These are phyloP conservation scores for Starmerella scarabaei DNA, from an alignment of 805 yeast genomes.

Conservation along the genomic window DNA sequence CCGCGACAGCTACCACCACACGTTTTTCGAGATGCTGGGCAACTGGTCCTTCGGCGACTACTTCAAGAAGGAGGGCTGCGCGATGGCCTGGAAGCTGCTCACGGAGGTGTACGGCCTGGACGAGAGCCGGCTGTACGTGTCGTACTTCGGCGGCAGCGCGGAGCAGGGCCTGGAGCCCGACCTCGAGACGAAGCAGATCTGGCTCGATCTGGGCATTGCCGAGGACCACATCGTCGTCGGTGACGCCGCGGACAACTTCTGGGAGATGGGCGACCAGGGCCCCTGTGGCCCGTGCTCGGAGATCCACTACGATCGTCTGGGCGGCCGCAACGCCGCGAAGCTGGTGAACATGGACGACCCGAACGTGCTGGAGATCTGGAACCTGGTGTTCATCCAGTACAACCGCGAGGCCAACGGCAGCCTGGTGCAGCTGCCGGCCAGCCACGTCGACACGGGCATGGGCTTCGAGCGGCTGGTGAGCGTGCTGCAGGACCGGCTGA, in stretches of 20 bases:
- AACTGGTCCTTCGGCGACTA: constrained; percentile 99
- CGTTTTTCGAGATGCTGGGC: constrained; percentile 98
- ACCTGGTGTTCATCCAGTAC: constrained; percentile 90
- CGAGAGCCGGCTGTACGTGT: constrained; percentile 72
- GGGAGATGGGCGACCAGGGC: constrained; percentile 99
- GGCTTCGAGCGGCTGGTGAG: constrained; percentile 97
- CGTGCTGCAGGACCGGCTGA: constrained; percentile 74
- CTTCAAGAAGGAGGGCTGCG: constrained; percentile 87
- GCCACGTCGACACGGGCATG: constrained; percentile 97
- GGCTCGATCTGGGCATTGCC: constrained; percentile 79
- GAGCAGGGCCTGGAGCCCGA: constrained; percentile 78
- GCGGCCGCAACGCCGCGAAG: constrained; percentile 88
- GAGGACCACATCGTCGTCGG: constrained; percentile 94
- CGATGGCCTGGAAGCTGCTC: constrained; percentile 80
- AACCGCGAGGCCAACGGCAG: constrained; percentile 84
- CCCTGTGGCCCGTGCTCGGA: constrained; percentile 99
- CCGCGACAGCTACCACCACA: constrained; percentile 93
- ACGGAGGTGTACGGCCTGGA: constrained; percentile 74
- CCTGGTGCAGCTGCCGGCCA: constrained; percentile 73
- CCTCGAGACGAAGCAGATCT: constrained; percentile 75
- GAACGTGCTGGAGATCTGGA: constrained; percentile 95
- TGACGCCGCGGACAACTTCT: constrained; percentile 77
- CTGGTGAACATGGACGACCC: constrained; percentile 97
- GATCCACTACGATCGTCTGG: constrained; percentile 93
- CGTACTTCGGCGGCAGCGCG: constrained; percentile 91